Percentiles rank a stretch among this genome's conserved stretches.
Conservation (phyloP, 257 asterid species). For the Craterostigma plantagineum region DNA sequence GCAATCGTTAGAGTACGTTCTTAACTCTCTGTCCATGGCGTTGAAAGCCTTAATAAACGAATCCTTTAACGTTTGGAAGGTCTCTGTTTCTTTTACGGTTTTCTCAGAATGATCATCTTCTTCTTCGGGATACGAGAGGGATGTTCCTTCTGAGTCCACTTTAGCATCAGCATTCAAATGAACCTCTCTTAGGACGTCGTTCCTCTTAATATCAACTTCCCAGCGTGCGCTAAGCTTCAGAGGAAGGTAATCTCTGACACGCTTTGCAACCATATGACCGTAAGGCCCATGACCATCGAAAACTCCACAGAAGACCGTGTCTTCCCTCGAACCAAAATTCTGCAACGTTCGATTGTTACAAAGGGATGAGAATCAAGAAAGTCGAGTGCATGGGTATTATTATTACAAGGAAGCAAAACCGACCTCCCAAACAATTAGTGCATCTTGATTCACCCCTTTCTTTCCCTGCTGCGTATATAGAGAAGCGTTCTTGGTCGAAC, state of each 20-base stretch:
- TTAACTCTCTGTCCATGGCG: too few species aligned
- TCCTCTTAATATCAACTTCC: constrained; percentile 54
- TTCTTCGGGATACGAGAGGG: too few species aligned
- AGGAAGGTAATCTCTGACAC: constrained; percentile 84
- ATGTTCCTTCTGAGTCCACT: too few species aligned
- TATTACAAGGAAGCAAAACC: too few species aligned
- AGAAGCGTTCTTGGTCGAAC: constrained; percentile 63
- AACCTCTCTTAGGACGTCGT: constrained; percentile 48
- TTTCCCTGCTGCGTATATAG: constrained; percentile 76
- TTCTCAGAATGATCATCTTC: constrained; percentile 39
- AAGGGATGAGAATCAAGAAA: constrained; percentile 12
- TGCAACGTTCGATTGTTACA: constrained; percentile 21
- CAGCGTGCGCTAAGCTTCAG: constrained; percentile 59
- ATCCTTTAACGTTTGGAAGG: constrained; percentile 54
- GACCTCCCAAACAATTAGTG: constrained; percentile 99
- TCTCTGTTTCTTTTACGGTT: constrained; percentile 34
- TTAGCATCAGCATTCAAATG: too few species aligned
- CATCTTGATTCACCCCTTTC: constrained; percentile 95
- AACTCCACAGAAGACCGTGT: constrained; percentile 84
- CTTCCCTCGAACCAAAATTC: constrained; percentile 84
- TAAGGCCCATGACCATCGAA: constrained; percentile 92
- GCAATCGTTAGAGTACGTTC: too few species aligned
- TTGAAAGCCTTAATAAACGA: constrained; percentile 17
- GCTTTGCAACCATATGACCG: constrained; percentile 87
- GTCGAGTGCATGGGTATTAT: too few species aligned